phyloP scores from a whole-genome alignment of 2,329 filamentous ascomycete genomes.

The Ophiocordyceps polyrhachis-furcata region DNA sequence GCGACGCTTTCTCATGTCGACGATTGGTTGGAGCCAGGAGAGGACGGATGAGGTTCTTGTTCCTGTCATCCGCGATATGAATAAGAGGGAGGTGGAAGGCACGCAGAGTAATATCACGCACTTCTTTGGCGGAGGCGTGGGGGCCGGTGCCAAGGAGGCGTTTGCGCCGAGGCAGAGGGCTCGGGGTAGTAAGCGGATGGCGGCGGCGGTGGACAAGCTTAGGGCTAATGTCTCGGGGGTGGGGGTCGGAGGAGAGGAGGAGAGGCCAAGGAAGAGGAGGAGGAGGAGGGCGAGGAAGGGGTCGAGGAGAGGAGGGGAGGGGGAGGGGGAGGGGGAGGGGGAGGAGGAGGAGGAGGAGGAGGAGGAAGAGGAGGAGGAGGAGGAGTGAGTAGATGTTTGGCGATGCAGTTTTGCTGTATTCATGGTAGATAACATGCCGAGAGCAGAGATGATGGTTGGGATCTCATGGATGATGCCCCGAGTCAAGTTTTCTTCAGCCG shows the following conservation, averaged over 20 bases:
- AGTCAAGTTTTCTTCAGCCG: too few species aligned
- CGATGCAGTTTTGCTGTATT: background rate
- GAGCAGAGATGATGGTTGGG: background rate
- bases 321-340: constrained; percentile 1
- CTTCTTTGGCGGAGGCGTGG: constrained; percentile 64
- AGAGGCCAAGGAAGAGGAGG: constrained; percentile 4
- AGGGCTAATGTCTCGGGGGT: constrained; percentile 18
- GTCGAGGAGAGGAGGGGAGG: constrained; percentile 5
- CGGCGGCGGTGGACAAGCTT: constrained; percentile 51
- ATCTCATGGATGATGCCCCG: too few species aligned
- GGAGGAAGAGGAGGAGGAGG: too few species aligned
- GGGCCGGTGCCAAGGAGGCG: constrained; percentile 43
- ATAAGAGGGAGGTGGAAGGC: constrained; percentile 67
- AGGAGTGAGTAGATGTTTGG: background rate
- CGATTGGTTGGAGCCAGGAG: constrained; percentile 84
- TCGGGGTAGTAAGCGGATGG: constrained; percentile 55
- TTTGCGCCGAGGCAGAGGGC: constrained; percentile 52
- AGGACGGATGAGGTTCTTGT: constrained; percentile 90
- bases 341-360: constrained; percentile 1
- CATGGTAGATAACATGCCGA: too few species aligned
- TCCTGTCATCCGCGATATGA: constrained; percentile 92
- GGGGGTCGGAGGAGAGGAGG: background rate
- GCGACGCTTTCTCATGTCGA: constrained; percentile 68
- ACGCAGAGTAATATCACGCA: constrained; percentile 94
- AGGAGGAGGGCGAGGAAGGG: constrained; percentile 9